Evolutionary conservation across 148 eudicot genomes (phyloP).

Genomic region (Amaranthus palmeri): DNA sequence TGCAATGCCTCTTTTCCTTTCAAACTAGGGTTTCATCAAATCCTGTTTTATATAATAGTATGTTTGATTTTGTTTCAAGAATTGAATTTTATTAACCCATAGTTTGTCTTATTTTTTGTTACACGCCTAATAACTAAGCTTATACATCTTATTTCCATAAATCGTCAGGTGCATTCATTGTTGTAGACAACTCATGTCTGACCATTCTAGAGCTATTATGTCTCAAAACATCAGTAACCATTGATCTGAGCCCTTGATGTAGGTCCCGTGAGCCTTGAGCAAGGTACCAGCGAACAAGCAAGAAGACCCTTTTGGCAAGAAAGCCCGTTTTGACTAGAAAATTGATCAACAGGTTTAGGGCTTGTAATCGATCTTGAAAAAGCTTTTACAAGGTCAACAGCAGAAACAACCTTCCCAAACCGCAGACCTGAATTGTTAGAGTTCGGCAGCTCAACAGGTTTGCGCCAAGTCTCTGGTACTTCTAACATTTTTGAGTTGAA

Average conservation of each 20-base stretch:
- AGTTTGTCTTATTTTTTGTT: too few relatives aligned
- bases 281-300: slow-evolving; percentile 50
- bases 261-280: slow-evolving; percentile 66
- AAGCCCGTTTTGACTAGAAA: slow-evolving; percentile 50
- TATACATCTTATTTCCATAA: slow-evolving; percentile 9
- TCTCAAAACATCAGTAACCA: slow-evolving; percentile 45
- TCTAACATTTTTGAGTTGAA: too few relatives aligned
- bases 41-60: too few relatives aligned
- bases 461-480: slow-evolving; percentile 98
- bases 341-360: slow-evolving; percentile 45
- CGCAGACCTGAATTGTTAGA: slow-evolving; percentile 40
- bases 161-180: not conserved
- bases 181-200: not conserved
- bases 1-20: too few relatives aligned
- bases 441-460: slow-evolving; percentile 53
- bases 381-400: slow-evolving; percentile 87
- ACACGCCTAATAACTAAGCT: slow-evolving; percentile 11
- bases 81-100: too few relatives aligned
- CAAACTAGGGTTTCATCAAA: too few relatives aligned
- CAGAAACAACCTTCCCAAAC: slow-evolving; percentile 78
- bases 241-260: slow-evolving; percentile 68
- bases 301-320: slow-evolving; percentile 53
- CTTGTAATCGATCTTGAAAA: slow-evolving; percentile 71
- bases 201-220: too few relatives aligned
- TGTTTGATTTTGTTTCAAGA: too few relatives aligned